phyloP scores from a whole-genome alignment of 148 eudicot genomes.

The Persicaria tinctoria region DNA sequence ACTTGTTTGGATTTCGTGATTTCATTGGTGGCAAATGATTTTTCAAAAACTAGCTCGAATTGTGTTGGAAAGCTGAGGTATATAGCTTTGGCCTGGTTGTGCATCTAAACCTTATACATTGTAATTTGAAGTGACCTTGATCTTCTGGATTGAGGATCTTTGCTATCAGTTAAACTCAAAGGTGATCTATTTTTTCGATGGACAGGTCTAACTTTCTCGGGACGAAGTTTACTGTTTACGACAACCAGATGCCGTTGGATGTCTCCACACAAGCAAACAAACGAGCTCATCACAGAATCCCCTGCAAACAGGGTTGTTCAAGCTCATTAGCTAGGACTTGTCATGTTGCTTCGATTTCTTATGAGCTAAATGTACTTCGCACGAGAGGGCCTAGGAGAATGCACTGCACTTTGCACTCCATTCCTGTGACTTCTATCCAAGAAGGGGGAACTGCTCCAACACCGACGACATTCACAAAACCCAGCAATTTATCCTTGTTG shows the following conservation, averaged over 20 bases:
- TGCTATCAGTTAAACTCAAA: background rate
- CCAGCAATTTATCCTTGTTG: background rate
- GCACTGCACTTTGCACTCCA: constrained; percentile 38
- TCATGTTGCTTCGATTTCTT: constrained; percentile 18
- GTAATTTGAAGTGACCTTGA: background rate
- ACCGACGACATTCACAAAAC: constrained; percentile 19
- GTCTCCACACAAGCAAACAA: background rate
- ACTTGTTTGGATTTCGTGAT: constrained; percentile 33
- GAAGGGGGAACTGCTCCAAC: constrained; percentile 43
- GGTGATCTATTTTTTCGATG: background rate
- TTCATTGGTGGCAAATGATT: constrained; percentile 32
- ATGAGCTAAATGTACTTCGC: constrained; percentile 25
- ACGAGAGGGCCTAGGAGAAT: constrained; percentile 50
- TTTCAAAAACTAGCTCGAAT: constrained; percentile 29
- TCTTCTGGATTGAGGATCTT: background rate
- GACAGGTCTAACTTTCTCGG: constrained; percentile 51
- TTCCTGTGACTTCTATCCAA: constrained; percentile 31
- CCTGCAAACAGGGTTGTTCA: background rate
- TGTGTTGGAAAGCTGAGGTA: constrained; percentile 49
- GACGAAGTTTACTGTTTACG: constrained; percentile 39
- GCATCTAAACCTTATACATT: background rate
- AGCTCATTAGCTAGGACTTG: background rate
- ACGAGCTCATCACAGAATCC: background rate
- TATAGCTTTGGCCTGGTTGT: background rate
- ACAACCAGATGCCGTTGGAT: constrained; percentile 20